Evolutionary conservation across 352 stramenopile species (phyloP), one percentile per base, ranked within the genome.

Genomic region (Peronosclerospora sorghi): DNA sequence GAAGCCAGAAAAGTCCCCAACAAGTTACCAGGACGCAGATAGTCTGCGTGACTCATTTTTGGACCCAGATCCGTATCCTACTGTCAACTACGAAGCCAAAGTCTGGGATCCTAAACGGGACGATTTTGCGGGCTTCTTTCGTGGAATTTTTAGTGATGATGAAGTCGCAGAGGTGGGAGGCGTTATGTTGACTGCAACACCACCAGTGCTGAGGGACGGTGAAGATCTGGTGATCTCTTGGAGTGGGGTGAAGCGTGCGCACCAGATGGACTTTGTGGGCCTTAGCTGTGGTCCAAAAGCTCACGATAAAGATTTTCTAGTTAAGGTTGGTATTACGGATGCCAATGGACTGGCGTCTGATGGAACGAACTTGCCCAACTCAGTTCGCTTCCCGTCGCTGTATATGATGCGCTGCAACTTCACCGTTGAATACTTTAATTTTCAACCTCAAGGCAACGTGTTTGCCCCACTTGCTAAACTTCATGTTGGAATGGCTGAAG

Each of bases 401-500:
- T 73, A 69, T 37, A 85, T 87, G 75, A 77, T 87, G 64, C 69
- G 72, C 18, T 85, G 75, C 62, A 72, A 75, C 38, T 87, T 85
- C 47, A 62, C 47, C 5, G 65, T 77, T 29, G 45, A 65, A 38
- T 87, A 85, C 44, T 73, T 76, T 35, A 71, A 80, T 45, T 83
- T 72, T 39, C 50, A 68, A 41, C 34, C 68, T 17, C 58, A 61
- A 48, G 48, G 46, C 32, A 71, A 63, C 41, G 50, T 65, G 35
- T 79, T 65, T 32, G 40, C 32, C 6, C 46, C 39, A 6, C 34
- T 85, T 27, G 70, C 59, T 18, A 58, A 62, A 27, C 19, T 85
- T 18, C 44, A 49, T 24, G 58, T 87, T 8, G 52, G 56, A 23
- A 84, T 85, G 72, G 48, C 47, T 19, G 62, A 82, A n/a, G 59